Percentiles rank a stretch among this genome's conserved stretches.
These are phyloP conservation scores for Globisporangium orthogonon DNA, from an alignment of 352 stramenopile species.

Conservation along the genomic window DNA sequence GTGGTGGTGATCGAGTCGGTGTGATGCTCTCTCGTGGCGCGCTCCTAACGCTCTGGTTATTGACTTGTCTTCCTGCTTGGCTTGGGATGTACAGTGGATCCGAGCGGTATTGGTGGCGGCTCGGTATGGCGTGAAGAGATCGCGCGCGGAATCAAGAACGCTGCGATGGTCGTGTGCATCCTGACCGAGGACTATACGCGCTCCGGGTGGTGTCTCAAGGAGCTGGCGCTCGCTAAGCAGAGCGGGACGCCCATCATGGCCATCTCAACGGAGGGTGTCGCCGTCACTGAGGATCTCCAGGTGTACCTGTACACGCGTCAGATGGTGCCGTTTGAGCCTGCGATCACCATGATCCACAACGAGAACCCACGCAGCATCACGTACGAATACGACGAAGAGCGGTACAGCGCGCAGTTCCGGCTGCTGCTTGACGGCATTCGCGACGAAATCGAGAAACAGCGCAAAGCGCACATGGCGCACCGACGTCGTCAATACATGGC, in stretches of 20 bases:
- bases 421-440: constrained; percentile 72
- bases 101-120: constrained; percentile 69
- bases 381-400: constrained; percentile 63
- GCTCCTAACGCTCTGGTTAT: too few species aligned
- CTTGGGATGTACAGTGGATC: constrained; percentile 28
- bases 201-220: constrained; percentile 19
- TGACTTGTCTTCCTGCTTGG: too few species aligned
- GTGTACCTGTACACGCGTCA: constrained; percentile 83
- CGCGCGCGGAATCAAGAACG: constrained; percentile 69
- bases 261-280: constrained; percentile 48
- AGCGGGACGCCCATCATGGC: constrained; percentile 60
- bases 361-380: constrained; percentile 47
- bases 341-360: constrained; percentile 55
- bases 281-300: constrained; percentile 68
- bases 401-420: constrained; percentile 66
- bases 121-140: constrained; percentile 82
- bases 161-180: constrained; percentile 61
- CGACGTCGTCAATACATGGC: not conserved
- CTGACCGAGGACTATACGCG: constrained; percentile 66
- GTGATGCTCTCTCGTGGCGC: too few species aligned
- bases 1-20: too few species aligned
- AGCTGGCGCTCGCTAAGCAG: constrained; percentile 71
- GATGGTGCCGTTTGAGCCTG: constrained; percentile 73
- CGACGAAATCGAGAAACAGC: constrained; percentile 78
- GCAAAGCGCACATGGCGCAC: constrained; percentile 23